Percentiles rank a stretch among this genome's conserved stretches.
These are phyloP conservation scores for Hericium rajendrae DNA, from an alignment of 768 basidiomycete species.

Conservation along the genomic window DNA sequence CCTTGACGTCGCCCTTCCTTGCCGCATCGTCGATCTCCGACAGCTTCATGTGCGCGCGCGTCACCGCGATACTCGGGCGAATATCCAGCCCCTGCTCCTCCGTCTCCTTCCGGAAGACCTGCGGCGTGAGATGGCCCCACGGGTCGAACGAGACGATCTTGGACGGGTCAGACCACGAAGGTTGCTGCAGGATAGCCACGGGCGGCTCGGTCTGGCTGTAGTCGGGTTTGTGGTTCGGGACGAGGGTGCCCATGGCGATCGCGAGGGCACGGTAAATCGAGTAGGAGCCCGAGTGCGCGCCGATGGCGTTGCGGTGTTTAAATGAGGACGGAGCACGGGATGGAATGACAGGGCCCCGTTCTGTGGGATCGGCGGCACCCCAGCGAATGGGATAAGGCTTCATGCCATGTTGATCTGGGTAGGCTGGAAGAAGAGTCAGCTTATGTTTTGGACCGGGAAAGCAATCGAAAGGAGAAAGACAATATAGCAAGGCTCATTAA, in stretches of 20 bases:
- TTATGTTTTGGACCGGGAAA: too few species aligned
- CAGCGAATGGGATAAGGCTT: conserved; percentile 69
- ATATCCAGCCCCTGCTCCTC: conserved; percentile 71
- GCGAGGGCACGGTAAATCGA: conserved; percentile 90
- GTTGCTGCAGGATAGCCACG: conserved; percentile 65
- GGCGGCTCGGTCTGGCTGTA: conserved; percentile 81
- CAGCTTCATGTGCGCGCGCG: conserved; percentile 90
- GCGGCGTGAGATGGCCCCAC: conserved; percentile 82
- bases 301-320: conserved; percentile 88
- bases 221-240: conserved; percentile 73
- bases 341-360: conserved; percentile 83
- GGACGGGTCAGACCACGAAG: conserved; percentile 61
- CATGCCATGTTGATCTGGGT: conserved; percentile 91
- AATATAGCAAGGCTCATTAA: too few species aligned
- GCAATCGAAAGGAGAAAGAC: too few species aligned
- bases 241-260: conserved; percentile 81
- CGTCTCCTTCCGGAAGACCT: conserved; percentile 52
- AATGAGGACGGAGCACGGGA: conserved; percentile 77
- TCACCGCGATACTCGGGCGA: conserved; percentile 87
- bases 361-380: conserved; percentile 57
- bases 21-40: conserved; percentile 83
- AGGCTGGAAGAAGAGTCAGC: conserved; percentile 31
- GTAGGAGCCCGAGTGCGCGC: conserved; percentile 89
- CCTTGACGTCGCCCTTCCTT: conserved; percentile 53
- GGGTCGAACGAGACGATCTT: conserved; percentile 94